These are phyloP conservation scores for Jatropha podagrica DNA, from an alignment of 441 rosid species.

Conservation along the genomic window DNA sequence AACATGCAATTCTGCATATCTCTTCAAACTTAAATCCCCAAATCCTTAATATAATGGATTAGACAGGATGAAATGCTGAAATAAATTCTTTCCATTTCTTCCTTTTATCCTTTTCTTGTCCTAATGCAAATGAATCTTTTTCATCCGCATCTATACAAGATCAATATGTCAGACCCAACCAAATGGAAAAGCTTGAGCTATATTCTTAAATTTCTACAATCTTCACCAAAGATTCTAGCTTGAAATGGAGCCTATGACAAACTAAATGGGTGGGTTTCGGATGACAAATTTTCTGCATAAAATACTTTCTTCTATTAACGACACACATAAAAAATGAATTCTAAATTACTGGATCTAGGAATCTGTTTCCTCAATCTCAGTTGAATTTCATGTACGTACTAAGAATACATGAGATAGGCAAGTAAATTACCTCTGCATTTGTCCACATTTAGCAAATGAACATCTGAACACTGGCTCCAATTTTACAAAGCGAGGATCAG, in stretches of 20 bases:
- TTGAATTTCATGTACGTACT: slow-evolving; percentile 6
- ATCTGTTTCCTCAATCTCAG: background rate
- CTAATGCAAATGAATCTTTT: background rate
- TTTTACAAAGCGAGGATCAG: slow-evolving; percentile 90
- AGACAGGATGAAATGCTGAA: background rate
- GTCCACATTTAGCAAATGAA: slow-evolving; percentile 66
- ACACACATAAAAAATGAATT: background rate
- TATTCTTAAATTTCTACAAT: background rate
- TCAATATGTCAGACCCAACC: background rate
- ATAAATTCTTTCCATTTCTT: background rate
- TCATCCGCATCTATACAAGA: background rate
- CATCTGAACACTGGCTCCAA: slow-evolving; percentile 85
- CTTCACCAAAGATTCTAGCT: background rate
- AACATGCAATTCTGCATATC: background rate
- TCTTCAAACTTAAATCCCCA: background rate
- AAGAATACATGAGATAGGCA: slow-evolving; percentile 13
- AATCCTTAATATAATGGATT: background rate
- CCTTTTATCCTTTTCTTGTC: background rate
- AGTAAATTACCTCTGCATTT: slow-evolving; percentile 53
- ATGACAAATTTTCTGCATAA: background rate
- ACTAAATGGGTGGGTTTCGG: background rate
- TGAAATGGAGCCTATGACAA: background rate
- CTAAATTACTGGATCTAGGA: background rate
- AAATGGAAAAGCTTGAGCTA: background rate
- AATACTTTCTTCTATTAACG: background rate